A percentile compares a stretch with the other conserved stretches of the same genome.
phyloP scores from a whole-genome alignment of 352 stramenopile species.

The Phytophthora sansomeana region DNA sequence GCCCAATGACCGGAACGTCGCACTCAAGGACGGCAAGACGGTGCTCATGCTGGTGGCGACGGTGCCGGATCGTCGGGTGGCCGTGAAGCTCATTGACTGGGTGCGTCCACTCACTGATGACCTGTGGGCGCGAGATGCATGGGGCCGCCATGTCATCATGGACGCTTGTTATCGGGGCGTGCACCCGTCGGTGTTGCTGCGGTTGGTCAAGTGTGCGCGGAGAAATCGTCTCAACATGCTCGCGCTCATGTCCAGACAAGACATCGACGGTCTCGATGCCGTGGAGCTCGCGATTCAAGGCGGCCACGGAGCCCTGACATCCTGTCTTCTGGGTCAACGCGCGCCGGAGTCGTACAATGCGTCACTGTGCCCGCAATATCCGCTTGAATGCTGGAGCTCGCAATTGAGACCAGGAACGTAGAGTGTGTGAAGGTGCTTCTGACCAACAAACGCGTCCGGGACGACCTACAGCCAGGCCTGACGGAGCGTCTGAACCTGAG shows the following conservation, averaged over 20 bases:
- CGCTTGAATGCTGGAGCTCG: conserved; percentile 24
- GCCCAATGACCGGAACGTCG: background rate
- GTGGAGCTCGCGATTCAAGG: conserved; percentile 18
- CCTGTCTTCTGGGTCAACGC: conserved; percentile 10
- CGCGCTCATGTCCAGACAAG: conserved; percentile 12
- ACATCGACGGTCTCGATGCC: conserved; percentile 12
- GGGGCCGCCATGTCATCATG: conserved; percentile 31
- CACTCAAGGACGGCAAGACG: conserved; percentile 16
- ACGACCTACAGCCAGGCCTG: conserved; percentile 12
- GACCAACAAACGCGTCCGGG: conserved; percentile 11
- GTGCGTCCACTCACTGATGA: conserved; percentile 8
- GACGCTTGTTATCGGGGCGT: conserved; percentile 18
- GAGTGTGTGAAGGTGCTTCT: conserved; percentile 6
- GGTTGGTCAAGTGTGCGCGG: conserved; percentile 25
- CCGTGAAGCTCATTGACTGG: conserved; percentile 32
- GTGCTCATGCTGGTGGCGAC: conserved; percentile 23
- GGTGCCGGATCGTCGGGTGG: conserved; percentile 6
- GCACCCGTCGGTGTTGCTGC: conserved; percentile 13
- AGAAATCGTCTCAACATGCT: conserved; percentile 3
- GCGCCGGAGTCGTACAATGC: conserved; percentile 8
- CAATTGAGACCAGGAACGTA: conserved; percentile 20
- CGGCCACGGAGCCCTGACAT: conserved; percentile 21
- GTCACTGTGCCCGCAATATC: conserved; percentile 21
- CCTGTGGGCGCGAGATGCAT: conserved; percentile 20
- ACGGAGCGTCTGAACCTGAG: conserved; percentile 15